Conservation (phyloP, 306 rosid species). For the Corylus americana region DNA sequence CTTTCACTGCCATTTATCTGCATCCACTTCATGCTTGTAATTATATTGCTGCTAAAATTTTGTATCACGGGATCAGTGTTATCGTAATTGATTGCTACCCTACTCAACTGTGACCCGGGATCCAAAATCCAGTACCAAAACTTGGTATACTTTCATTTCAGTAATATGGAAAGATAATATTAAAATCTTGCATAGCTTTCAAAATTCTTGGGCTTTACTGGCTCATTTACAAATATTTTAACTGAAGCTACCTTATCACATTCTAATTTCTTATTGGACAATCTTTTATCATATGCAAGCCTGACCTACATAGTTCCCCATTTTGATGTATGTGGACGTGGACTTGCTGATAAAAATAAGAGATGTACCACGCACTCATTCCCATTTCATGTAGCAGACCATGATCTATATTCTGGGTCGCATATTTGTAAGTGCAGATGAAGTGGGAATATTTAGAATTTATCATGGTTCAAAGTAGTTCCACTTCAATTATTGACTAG, state of each 20-base stretch:
- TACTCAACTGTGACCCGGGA: not conserved
- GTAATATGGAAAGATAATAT: not conserved
- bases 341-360: not conserved
- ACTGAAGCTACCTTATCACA: not conserved
- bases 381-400: no score
- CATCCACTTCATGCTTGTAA: not conserved
- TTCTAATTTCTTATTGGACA: not conserved
- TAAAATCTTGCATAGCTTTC: not conserved
- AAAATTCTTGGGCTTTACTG: not conserved
- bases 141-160: not conserved
- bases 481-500: no score
- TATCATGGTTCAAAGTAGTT: not conserved
- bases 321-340: not conserved
- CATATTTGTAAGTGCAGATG: no score
- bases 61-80: not conserved
- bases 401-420: not conserved
- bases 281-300: not conserved
- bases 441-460: no score
- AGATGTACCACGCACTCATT: no score
- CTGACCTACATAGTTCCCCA: not conserved
- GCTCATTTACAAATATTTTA: not conserved
- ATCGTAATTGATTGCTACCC: not conserved
- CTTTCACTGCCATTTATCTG: not conserved
- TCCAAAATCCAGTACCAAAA: not conserved
- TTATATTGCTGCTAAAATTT: not conserved